Base-by-base conservation (phyloP, 345 rosid species). In the Combretum micranthum region DNA sequence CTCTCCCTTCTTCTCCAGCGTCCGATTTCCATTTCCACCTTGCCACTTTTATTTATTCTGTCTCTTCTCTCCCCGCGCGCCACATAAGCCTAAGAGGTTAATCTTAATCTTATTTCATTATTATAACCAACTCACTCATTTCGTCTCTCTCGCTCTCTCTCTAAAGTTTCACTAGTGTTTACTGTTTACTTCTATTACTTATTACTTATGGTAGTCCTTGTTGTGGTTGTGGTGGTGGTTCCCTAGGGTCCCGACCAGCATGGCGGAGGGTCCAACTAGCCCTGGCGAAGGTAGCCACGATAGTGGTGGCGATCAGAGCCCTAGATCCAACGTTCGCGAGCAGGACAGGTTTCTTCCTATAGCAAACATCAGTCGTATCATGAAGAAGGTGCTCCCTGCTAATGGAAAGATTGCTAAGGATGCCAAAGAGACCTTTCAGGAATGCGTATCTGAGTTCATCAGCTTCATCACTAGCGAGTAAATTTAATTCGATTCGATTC, bases 391-490 rank as follows among this genome's bases (percentile, higher is more conserved):
- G 12, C 82, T 88, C 20, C 96, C 94, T 52, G 72, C 91, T 15
- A 86, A 88, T 58, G 96, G 88, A 8, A 88, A 88, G 73, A 83
- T 86, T 17, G 90, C 96, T 16, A 88, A 88, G 74, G 96, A 86
- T 25, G 86, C 90, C 11, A 88, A 88, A 57, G 96, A 88, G 72
- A 86, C 82, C 64, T 81, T 88, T 10, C 94, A 88, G 74, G 96
- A 88, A 56, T 88, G 96, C 60, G 91, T 88, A 23, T 88, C 94
- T 16, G 90, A 88, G 70, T 88, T 88, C 64, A 88, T 88, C 68
- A 83, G 94, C 76, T 88, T 88, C 75, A 59, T 88, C 72, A 88
- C 96, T 57, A 86, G 90, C 96, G 96, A 88, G 96, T 88, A 69
- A 37, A 83, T 14, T 7, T 9, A 9, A 3, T 32, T 7, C 9